phyloP scores from a whole-genome alignment of 2,329 filamentous ascomycete genomes.

The Helicocarpus griseus region DNA sequence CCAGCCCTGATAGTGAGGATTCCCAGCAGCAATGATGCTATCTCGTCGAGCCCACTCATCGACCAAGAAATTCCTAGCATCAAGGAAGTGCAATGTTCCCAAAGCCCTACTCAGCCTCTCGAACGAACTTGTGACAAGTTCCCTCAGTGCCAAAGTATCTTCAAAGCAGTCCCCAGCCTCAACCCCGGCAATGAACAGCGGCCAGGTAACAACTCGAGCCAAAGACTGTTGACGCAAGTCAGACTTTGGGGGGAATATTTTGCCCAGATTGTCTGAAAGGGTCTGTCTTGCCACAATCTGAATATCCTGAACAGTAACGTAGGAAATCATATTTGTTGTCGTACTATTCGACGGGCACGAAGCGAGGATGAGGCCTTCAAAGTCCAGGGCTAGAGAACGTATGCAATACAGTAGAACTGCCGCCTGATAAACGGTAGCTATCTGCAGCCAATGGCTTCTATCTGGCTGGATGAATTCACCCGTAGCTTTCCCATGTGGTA shows the following conservation, averaged over 20 bases:
- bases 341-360: background rate
- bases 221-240: constrained; percentile 4
- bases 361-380: constrained; percentile 7
- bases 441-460: constrained; percentile 9
- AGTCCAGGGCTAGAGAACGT: constrained; percentile 9
- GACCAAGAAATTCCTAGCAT: constrained; percentile 7
- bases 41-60: constrained; percentile 5
- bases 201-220: constrained; percentile 11
- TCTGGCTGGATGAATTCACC: constrained; percentile 10
- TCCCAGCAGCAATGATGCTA: background rate
- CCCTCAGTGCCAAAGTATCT: background rate
- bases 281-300: constrained; percentile 9
- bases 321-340: constrained; percentile 1
- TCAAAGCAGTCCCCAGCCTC: constrained; percentile 9
- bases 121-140: constrained; percentile 4
- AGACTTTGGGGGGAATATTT: constrained; percentile 1
- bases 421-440: constrained; percentile 11
- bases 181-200: constrained; percentile 11
- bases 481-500: background rate
- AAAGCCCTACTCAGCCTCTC: constrained; percentile 6
- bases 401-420: constrained; percentile 12
- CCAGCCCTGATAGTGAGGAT: constrained; percentile 1
- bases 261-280: constrained; percentile 6
- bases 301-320: constrained; percentile 9
- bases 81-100: constrained; percentile 9